Percentiles rank a stretch among this genome's conserved stretches.
phyloP scores from a whole-genome alignment of 495 filamentous ascomycete species.

The Podospora comata region DNA sequence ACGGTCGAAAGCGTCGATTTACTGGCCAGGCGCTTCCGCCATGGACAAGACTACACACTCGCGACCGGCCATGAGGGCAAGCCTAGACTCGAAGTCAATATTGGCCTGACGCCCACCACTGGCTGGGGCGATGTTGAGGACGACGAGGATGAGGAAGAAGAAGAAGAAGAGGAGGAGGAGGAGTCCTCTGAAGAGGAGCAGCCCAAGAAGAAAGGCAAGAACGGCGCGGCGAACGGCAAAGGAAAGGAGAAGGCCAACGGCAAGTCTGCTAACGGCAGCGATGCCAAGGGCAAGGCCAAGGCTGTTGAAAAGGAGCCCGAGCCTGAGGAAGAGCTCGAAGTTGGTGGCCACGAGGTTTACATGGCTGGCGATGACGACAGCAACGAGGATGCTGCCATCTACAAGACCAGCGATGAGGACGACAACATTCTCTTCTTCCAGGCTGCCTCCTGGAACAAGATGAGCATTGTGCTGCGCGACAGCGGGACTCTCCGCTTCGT shows the following conservation, averaged over 20 bases:
- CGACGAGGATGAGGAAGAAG: constrained; percentile 48
- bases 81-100: constrained; percentile 79
- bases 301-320: constrained; percentile 27
- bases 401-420: constrained; percentile 76
- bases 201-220: constrained; percentile 29
- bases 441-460: constrained; percentile 82
- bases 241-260: constrained; percentile 49
- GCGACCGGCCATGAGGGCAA: constrained; percentile 79
- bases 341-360: constrained; percentile 88
- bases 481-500: constrained; percentile 84
- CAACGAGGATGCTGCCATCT: constrained; percentile 78
- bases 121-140: constrained; percentile 79
- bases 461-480: constrained; percentile 87
- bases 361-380: constrained; percentile 82
- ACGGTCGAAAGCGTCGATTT: constrained; percentile 64
- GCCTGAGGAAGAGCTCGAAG: constrained; percentile 44
- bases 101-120: constrained; percentile 73
- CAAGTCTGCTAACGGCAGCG: constrained; percentile 34
- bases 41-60: constrained; percentile 86
- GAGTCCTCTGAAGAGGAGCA: constrained; percentile 26
- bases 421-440: constrained; percentile 89
- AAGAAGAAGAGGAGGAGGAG: constrained; percentile 35
- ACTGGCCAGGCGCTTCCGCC: constrained; percentile 77
- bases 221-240: constrained; percentile 35
- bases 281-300: constrained; percentile 39